A percentile compares a stretch with the other conserved stretches of the same genome.
phyloP scores from a whole-genome alignment of 768 basidiomycete species.

The Mycena alexandri region DNA sequence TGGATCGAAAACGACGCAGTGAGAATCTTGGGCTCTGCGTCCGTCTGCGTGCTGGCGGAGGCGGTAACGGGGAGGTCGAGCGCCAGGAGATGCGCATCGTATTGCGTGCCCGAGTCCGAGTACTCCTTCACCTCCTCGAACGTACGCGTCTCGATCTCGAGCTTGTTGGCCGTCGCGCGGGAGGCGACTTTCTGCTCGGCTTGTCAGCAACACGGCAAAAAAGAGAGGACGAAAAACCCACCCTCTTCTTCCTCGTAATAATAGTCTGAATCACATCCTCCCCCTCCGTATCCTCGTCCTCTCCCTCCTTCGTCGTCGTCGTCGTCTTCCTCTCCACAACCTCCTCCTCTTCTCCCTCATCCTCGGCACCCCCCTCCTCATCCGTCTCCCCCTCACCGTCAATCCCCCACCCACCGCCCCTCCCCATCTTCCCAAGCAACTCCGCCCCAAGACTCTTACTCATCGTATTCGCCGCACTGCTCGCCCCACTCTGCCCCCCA shows the following conservation, averaged over 20 bases:
- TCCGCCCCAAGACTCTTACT: conserved; percentile 85
- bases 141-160: conserved; percentile 55
- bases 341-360: conserved; percentile 54
- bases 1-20: conserved; percentile 66
- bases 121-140: conserved; percentile 82
- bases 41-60: conserved; percentile 69
- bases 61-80: conserved; percentile 26
- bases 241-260: conserved; percentile 86
- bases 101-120: conserved; percentile 79
- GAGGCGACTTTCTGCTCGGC: conserved; percentile 72
- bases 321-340: conserved; percentile 45
- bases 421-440: conserved; percentile 71
- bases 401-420: conserved; percentile 48
- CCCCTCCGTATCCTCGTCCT: conserved; percentile 70
- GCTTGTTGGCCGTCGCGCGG: conserved; percentile 55
- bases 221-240: conserved; percentile 44
- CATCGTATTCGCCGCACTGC: conserved; percentile 67
- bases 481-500: conserved; percentile 56
- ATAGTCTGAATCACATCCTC: conserved; percentile 90
- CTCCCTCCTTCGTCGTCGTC: conserved; percentile 47
- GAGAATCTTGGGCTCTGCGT: conserved; percentile 64
- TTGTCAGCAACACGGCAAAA: conserved; percentile 26
- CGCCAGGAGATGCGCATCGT: conserved; percentile 69
- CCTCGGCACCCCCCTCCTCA: conserved; percentile 52
- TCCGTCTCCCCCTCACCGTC: conserved; percentile 45